phyloP scores from a whole-genome alignment of 768 basidiomycete species.

The Serendipita vermifera region DNA sequence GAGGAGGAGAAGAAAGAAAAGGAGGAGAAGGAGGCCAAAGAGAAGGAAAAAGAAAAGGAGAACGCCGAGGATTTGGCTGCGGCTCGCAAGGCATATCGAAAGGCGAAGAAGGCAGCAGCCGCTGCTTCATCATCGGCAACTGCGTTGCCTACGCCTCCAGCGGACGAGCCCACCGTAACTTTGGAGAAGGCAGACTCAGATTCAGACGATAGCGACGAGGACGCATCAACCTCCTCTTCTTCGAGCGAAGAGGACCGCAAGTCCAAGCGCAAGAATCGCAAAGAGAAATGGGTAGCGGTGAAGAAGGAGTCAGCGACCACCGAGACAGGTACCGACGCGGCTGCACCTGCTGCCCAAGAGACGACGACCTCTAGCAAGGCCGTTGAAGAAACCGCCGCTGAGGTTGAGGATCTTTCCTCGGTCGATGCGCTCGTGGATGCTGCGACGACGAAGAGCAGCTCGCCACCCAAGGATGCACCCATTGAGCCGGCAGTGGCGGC shows the following conservation, averaged over 20 bases:
- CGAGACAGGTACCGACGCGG: background rate
- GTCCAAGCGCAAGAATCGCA: background rate
- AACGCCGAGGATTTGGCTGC: background rate
- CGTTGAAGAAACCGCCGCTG: background rate
- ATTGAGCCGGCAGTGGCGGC: no score
- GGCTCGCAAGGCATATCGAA: background rate
- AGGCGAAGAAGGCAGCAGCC: background rate
- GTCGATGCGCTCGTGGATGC: slow-evolving; percentile 8
- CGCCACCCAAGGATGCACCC: no score
- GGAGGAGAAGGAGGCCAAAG: slow-evolving; percentile 1
- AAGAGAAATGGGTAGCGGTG: slow-evolving; percentile 12
- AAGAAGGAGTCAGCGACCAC: slow-evolving; percentile 10
- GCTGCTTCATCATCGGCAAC: background rate
- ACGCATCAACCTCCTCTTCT: background rate
- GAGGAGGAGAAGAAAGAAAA: slow-evolving; percentile 15
- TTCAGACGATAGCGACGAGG: background rate
- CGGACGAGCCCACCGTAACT: background rate
- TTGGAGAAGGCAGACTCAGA: background rate
- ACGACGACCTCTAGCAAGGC: slow-evolving; percentile 1
- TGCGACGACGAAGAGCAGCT: slow-evolving; percentile 5
- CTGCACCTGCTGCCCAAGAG: background rate
- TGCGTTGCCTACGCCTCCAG: background rate
- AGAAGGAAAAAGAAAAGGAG: slow-evolving; percentile 7
- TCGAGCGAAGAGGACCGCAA: background rate
- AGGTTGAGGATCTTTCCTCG: background rate